Conservation (phyloP, 1,284 basidiomycete species). For the Ustilago shanxiensis region DNA sequence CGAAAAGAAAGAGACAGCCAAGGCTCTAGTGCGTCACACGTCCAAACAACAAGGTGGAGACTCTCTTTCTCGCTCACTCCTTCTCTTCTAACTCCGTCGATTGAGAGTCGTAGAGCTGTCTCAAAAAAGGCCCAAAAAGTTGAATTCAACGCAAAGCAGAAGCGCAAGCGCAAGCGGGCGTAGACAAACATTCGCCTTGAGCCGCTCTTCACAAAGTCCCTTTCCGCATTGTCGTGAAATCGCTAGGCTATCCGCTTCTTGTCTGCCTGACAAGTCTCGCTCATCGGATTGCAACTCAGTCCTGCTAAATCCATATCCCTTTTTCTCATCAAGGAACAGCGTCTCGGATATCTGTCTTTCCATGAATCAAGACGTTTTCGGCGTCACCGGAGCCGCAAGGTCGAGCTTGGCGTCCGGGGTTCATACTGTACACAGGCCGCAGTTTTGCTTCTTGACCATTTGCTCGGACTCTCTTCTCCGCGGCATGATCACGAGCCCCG, state of each 20-base stretch:
- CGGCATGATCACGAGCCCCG: background rate
- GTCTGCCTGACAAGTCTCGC: too few species aligned
- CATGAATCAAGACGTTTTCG: background rate
- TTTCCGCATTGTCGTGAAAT: background rate
- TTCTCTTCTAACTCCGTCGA: slow-evolving; percentile 6
- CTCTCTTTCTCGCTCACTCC: background rate
- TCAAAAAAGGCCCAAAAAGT: background rate
- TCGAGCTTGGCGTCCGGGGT: too few species aligned
- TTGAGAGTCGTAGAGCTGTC: background rate
- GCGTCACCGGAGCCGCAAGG: too few species aligned
- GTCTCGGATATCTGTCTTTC: background rate
- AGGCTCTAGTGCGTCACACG: background rate
- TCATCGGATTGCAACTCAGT: too few species aligned
- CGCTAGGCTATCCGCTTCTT: too few species aligned
- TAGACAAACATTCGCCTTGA: background rate
- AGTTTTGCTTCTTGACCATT: too few species aligned
- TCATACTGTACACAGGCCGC: too few species aligned
- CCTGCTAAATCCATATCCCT: too few species aligned
- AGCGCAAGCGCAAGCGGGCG: background rate
- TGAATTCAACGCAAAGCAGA: background rate
- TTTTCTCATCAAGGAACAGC: background rate
- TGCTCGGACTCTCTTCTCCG: background rate
- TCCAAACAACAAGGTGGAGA: background rate
- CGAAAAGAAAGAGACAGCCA: background rate
- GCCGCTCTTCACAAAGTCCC: background rate